Percentiles rank a stretch among this genome's conserved stretches.
Evolutionary conservation across 192 early-diverging fungal genomes (phyloP).

Genomic region (Neocallimastix lanati): DNA sequence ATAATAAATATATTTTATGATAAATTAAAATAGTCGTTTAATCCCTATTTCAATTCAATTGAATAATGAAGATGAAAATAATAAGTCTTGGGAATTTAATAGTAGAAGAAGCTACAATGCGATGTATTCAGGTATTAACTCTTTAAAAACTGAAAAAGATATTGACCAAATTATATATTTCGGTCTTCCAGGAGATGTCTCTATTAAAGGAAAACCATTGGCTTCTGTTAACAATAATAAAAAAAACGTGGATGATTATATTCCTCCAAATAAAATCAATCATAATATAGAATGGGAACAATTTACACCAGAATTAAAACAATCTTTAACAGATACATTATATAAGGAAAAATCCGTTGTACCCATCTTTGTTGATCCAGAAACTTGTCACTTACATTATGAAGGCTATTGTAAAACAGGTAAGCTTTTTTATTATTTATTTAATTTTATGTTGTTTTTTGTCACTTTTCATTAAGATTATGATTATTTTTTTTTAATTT

Average conservation of each 20-base stretch:
- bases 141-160: slow-evolving; percentile 33
- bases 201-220: background rate
- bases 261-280: slow-evolving; percentile 32
- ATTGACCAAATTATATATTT: slow-evolving; percentile 60
- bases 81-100: background rate
- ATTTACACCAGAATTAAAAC: slow-evolving; percentile 23
- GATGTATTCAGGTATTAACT: slow-evolving; percentile 65
- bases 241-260: background rate
- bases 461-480: no score
- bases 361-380: slow-evolving; percentile 61
- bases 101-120: slow-evolving; percentile 14
- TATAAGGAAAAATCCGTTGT: slow-evolving; percentile 33
- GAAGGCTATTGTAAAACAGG: slow-evolving; percentile 94
- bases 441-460: no score
- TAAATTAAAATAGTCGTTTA: background rate
- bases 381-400: slow-evolving; percentile 60
- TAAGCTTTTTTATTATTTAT: slow-evolving; percentile 14
- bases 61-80: background rate
- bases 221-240: background rate
- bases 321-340: slow-evolving; percentile 28
- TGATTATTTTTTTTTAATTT: no score
- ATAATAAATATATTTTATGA: no score
- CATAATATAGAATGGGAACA: slow-evolving; percentile 26
- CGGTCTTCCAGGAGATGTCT: slow-evolving; percentile 11
- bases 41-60: background rate